These are phyloP conservation scores for Zangia roseola DNA, from an alignment of 768 basidiomycete genomes.

Conservation along the genomic window DNA sequence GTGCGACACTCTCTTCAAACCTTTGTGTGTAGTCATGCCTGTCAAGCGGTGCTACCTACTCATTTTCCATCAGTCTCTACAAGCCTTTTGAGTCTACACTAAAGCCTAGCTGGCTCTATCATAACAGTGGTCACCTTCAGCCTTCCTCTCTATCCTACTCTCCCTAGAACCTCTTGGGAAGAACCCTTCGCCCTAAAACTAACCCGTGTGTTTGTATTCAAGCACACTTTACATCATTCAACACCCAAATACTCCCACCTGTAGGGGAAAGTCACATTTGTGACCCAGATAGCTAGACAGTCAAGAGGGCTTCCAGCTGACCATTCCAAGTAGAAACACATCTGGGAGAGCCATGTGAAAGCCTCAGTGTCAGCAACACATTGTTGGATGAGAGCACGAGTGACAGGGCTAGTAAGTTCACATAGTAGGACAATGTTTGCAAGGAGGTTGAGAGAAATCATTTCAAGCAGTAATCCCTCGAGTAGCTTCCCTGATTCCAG, in stretches of 20 bases:
- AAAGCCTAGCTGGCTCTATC: too few relatives aligned
- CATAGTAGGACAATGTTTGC: conserved; percentile 94
- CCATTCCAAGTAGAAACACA: conserved; percentile 93
- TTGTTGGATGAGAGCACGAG: conserved; percentile 76
- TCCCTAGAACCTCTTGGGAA: too few relatives aligned
- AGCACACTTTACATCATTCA: too few relatives aligned
- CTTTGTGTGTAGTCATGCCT: too few relatives aligned
- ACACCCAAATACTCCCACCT: conserved; percentile 99
- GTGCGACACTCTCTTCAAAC: too few relatives aligned
- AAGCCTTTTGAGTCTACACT: too few relatives aligned
- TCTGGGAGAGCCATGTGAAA: conserved; percentile 95
- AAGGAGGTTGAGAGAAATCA: conserved; percentile 84
- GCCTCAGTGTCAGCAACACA: conserved; percentile 60
- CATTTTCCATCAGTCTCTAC: too few relatives aligned
- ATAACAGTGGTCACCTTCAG: too few relatives aligned
- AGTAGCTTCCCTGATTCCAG: conserved; percentile 57
- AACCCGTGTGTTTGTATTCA: too few relatives aligned
- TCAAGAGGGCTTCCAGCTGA: conserved; percentile 71
- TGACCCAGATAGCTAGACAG: conserved; percentile 75
- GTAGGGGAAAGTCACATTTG: conserved; percentile 92
- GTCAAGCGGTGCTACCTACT: too few relatives aligned
- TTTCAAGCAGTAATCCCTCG: conserved; percentile 66
- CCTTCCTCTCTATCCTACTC: too few relatives aligned
- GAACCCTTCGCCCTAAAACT: too few relatives aligned
- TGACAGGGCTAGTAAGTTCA: conserved; percentile 82